phyloP scores from a whole-genome alignment of 225 moss, liverwort and hornwort genomes.

The Bryoerythrophyllum caledonicum region DNA sequence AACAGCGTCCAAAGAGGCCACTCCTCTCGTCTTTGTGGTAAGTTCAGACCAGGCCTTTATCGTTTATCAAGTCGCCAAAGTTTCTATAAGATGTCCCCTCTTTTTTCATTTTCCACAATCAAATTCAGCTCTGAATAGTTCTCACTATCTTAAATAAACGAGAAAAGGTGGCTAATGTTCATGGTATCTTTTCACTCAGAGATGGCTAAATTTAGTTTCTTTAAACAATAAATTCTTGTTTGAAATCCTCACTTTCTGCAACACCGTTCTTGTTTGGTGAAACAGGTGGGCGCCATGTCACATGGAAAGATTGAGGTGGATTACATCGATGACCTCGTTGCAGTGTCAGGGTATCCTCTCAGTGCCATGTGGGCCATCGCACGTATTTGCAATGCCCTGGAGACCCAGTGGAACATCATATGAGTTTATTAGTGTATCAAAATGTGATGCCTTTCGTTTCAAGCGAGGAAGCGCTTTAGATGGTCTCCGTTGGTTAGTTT shows the following conservation, averaged over 20 bases:
- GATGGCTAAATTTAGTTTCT: too few species aligned
- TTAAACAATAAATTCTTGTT: background rate
- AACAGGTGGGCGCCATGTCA: constrained; percentile 95
- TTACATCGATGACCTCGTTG: constrained; percentile 92
- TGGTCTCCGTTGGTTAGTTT: constrained; percentile 4
- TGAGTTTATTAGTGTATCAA: constrained; percentile 24
- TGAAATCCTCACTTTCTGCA: background rate
- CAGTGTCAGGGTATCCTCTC: constrained; percentile 89
- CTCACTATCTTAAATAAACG: too few species aligned
- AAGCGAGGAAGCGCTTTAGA: background rate
- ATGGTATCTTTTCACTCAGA: too few species aligned
- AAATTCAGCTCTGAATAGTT: too few species aligned
- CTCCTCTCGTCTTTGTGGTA: constrained; percentile 85
- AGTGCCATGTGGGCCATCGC: constrained; percentile 97
- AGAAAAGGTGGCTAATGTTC: too few species aligned
- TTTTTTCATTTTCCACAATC: too few species aligned
- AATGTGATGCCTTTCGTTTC: too few species aligned
- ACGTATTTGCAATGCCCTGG: constrained; percentile 87
- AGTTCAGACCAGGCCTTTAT: constrained; percentile 19
- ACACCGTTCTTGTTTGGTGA: background rate
- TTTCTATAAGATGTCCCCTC: too few species aligned
- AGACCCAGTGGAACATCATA: constrained; percentile 77
- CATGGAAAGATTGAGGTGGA: constrained; percentile 96
- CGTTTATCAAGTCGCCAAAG: too few species aligned
- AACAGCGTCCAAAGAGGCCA: constrained; percentile 40